A percentile compares a stretch with the other conserved stretches of the same genome.
These are phyloP conservation scores for Blastobotrys proliferans DNA, from an alignment of 1,139 yeast genomes.

Conservation along the genomic window DNA sequence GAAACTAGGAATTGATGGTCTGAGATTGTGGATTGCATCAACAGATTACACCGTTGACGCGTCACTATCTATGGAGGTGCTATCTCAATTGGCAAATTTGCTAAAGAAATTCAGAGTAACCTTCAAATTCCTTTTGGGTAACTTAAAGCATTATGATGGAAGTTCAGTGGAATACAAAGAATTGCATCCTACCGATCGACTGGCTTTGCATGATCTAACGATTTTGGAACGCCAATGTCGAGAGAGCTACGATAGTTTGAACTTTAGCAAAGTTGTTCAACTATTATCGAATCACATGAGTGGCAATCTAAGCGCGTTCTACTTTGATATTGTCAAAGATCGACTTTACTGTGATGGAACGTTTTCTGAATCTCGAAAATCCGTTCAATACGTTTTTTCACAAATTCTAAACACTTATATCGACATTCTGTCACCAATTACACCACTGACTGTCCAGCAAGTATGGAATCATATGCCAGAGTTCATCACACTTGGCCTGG, in stretches of 20 bases:
- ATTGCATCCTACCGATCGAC: conserved; percentile 59
- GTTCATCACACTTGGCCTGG: conserved; percentile 32
- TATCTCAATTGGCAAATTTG: conserved; percentile 73
- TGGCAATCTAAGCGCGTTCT: conserved; percentile 70
- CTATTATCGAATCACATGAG: conserved; percentile 69
- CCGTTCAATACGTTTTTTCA: conserved; percentile 67
- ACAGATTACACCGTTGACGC: conserved; percentile 83
- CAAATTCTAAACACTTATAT: conserved; percentile 60
- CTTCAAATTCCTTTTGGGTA: conserved; percentile 76
- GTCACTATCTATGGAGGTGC: conserved; percentile 64
- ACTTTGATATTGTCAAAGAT: conserved; percentile 85
- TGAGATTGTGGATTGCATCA: conserved; percentile 87
- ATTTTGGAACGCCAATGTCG: conserved; percentile 44
- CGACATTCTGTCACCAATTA: conserved; percentile 69
- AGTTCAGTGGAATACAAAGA: conserved; percentile 35
- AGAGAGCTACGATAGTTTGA: conserved; percentile 50
- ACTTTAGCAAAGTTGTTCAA: conserved; percentile 63
- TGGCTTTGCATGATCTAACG: conserved; percentile 53
- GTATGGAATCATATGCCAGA: conserved; percentile 62
- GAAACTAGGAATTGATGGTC: conserved; percentile 84
- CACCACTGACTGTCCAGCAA: conserved; percentile 83
- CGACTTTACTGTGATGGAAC: conserved; percentile 66
- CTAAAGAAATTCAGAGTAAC: conserved; percentile 80
- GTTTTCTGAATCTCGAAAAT: conserved; percentile 50
- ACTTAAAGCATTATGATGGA: conserved; percentile 44